A percentile compares a stretch with the other conserved stretches of the same genome.
Evolutionary conservation across 2,329 filamentous ascomycete species (phyloP).

Genomic region (Cyphellophora attinorum): DNA sequence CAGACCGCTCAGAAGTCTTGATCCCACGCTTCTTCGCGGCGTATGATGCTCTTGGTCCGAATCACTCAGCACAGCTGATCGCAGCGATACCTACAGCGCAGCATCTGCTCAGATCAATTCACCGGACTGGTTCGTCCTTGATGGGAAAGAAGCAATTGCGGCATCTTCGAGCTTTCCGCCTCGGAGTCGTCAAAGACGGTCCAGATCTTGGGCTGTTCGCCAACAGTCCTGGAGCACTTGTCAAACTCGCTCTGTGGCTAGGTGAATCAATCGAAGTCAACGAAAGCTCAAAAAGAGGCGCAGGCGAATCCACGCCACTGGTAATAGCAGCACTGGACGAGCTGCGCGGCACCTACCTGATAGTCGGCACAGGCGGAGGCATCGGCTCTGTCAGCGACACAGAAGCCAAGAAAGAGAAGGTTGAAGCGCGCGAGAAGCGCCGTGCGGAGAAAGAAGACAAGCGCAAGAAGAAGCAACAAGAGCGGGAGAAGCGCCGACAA

Average conservation of each 20-base stretch:
- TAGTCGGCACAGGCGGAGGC: conserved; percentile 83
- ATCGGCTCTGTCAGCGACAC: conserved; percentile 67
- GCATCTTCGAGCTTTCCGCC: conserved; percentile 82
- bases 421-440: conserved; percentile 58
- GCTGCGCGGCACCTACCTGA: conserved; percentile 74
- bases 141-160: conserved; percentile 92
- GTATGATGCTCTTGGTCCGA: conserved; percentile 45
- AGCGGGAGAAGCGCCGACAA: conserved; percentile 49
- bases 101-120: conserved; percentile 82
- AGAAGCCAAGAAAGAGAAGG: conserved; percentile 54
- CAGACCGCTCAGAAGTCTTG: conserved; percentile 20
- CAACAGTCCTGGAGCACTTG: conserved; percentile 74
- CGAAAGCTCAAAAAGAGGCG: conserved; percentile 63
- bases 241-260: conserved; percentile 89
- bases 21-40: conserved; percentile 47
- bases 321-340: conserved; percentile 89
- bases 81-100: conserved; percentile 75
- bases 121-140: conserved; percentile 80
- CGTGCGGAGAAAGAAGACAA: conserved; percentile 54
- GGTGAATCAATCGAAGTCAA: conserved; percentile 85
- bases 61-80: conserved; percentile 47
- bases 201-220: conserved; percentile 86
- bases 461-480: conserved; percentile 47
- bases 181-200: conserved; percentile 92
- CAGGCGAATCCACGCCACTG: conserved; percentile 67